phyloP scores from a whole-genome alignment of 2,329 filamentous ascomycete genomes.

The Metarhizium brunneum region DNA sequence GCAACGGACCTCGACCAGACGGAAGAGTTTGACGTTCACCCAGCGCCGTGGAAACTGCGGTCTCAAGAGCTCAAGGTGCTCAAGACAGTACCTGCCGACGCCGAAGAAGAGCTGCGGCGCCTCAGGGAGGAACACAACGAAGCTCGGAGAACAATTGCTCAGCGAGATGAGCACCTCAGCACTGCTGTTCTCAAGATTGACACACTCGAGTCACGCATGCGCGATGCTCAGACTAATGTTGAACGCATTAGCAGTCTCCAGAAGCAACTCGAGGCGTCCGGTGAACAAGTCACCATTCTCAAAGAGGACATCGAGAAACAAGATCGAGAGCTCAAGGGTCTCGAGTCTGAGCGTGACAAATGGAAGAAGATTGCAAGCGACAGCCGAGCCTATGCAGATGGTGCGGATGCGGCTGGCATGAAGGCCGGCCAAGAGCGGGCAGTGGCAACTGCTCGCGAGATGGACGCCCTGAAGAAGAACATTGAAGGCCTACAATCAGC shows the following conservation, averaged over 20 bases:
- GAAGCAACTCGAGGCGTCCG: conserved; percentile 43
- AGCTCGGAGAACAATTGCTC: conserved; percentile 59
- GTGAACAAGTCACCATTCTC: conserved; percentile 41
- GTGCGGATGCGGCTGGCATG: conserved; percentile 37
- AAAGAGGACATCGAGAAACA: conserved; percentile 58
- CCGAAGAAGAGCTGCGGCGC: conserved; percentile 74
- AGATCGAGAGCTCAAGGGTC: conserved; percentile 53
- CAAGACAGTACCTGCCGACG: conserved; percentile 71
- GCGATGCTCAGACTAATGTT: conserved; percentile 71
- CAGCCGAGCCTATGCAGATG: conserved; percentile 44
- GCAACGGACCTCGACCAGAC: conserved; percentile 63
- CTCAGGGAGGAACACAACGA: conserved; percentile 75
- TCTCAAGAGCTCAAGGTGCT: conserved; percentile 74
- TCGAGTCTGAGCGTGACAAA: conserved; percentile 58
- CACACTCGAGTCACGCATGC: conserved; percentile 79
- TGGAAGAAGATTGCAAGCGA: conserved; percentile 64
- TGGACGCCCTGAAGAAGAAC: conserved; percentile 62
- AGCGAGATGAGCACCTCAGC: conserved; percentile 74
- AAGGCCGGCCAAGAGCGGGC: conserved; percentile 57
- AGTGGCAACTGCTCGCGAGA: conserved; percentile 61
- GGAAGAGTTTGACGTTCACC: conserved; percentile 66
- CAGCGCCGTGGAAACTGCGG: conserved; percentile 75
- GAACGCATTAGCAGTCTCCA: conserved; percentile 59
- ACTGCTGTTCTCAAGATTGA: conserved; percentile 89
- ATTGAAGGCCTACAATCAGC: conserved; percentile 55